Conservation (phyloP, 1,139 yeast species). For the Arxiozyma slooffiae region DNA sequence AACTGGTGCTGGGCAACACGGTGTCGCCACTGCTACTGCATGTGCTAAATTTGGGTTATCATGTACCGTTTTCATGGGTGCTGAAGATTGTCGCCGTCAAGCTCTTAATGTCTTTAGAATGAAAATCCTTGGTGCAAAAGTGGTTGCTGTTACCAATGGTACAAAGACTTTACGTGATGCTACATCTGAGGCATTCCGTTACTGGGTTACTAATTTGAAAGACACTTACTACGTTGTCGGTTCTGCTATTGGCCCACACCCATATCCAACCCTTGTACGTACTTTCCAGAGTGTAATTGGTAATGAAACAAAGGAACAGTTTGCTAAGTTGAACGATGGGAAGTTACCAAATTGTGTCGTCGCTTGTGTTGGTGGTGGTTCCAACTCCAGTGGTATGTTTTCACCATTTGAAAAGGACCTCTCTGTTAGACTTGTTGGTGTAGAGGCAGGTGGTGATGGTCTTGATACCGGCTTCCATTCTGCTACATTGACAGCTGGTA, state of each 20-base stretch:
- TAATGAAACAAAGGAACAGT: slow-evolving; percentile 85
- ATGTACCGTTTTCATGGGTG: slow-evolving; percentile 98
- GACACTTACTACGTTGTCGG: slow-evolving; percentile 93
- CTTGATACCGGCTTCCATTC: slow-evolving; percentile 76
- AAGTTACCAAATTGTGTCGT: slow-evolving; percentile 86
- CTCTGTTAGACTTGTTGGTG: slow-evolving; percentile 75
- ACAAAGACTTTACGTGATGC: slow-evolving; percentile 95
- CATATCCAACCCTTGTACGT: slow-evolving; percentile 94
- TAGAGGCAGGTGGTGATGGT: slow-evolving; percentile 99
- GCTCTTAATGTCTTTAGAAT: slow-evolving; percentile 95
- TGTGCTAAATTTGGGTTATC: slow-evolving; percentile 95
- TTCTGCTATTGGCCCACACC: slow-evolving; percentile 98
- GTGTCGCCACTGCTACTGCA: slow-evolving; percentile 99
- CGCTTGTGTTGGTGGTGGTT: slow-evolving; percentile 99
- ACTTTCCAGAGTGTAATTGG: slow-evolving; percentile 98
- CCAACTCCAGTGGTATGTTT: slow-evolving; percentile 92
- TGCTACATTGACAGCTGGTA: slow-evolving; percentile 86
- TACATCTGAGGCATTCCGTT: slow-evolving; percentile 91
- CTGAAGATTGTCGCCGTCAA: slow-evolving; percentile 97
- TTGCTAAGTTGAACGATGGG: slow-evolving; percentile 65
- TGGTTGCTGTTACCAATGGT: slow-evolving; percentile 87
- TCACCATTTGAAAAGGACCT: slow-evolving; percentile 81
- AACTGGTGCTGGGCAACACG: slow-evolving; percentile 99
- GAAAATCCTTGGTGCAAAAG: slow-evolving; percentile 93
- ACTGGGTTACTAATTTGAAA: slow-evolving; percentile 82